Conservation (phyloP, 257 asterid genomes). For the Ehretia macrophylla region DNA sequence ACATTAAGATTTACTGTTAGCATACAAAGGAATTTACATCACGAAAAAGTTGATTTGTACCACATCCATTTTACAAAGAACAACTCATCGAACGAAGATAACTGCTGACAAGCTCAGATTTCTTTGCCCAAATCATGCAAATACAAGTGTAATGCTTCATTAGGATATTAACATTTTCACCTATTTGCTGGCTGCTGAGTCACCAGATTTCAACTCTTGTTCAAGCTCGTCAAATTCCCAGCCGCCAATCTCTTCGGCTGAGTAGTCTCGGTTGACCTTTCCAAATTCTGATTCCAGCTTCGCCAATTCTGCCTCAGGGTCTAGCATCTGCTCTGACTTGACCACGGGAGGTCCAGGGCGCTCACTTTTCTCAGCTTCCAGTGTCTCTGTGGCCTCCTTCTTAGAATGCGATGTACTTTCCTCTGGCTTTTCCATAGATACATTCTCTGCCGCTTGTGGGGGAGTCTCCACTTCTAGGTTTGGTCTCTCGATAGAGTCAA, state of each 20-base stretch:
- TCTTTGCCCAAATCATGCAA: too few relatives aligned
- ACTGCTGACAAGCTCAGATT: neutral
- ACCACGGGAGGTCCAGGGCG: conserved; percentile 23
- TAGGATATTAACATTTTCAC: neutral
- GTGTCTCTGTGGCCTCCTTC: conserved; percentile 26
- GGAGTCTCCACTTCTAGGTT: conserved; percentile 78
- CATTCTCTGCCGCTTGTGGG: conserved; percentile 32
- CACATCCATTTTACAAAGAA: neutral
- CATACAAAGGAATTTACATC: conserved; percentile 24
- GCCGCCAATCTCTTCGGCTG: conserved; percentile 73
- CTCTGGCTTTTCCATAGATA: conserved; percentile 33
- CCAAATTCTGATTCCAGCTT: conserved; percentile 91
- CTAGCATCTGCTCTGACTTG: conserved; percentile 43
- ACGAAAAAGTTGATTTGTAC: conserved; percentile 6
- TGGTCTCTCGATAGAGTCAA: conserved; percentile 82
- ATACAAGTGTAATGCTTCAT: neutral
- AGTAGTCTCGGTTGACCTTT: conserved; percentile 53
- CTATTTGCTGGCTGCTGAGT: conserved; percentile 38
- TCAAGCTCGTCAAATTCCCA: conserved; percentile 99
- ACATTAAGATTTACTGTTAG: too few relatives aligned
- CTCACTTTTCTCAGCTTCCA: conserved; percentile 25
- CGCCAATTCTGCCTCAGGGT: conserved; percentile 76
- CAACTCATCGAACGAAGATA: neutral
- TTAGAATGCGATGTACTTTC: conserved; percentile 34
- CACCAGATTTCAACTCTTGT: conserved; percentile 58